Evolutionary conservation across 306 rosid species (phyloP), one percentile per base, ranked within the genome.

Genomic region (Prinsepia uniflora): DNA sequence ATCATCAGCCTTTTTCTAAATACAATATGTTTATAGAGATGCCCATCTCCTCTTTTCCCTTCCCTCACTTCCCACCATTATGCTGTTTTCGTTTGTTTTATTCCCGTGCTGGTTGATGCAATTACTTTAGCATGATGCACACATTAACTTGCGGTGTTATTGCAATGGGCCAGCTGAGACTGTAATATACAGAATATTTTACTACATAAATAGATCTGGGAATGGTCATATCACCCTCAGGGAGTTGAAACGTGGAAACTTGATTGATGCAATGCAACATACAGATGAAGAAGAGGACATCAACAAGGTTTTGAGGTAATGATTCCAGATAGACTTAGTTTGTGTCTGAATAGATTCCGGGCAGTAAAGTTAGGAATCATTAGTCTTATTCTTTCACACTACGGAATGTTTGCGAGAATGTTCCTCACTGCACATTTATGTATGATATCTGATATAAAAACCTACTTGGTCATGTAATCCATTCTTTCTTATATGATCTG

Each of bases 281-380:
- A 97, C 96, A 6, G 99, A 95, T 47, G 99, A 91, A 83, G 99
- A 95, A 81, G 99, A 95, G 80, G 99, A 95, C 82, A 95, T 95
- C 65, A 95, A 95, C 81, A 95, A 95, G 84, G 99, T 95, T 78
- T 86, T 95, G 86, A 89, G 99, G 99, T 95, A 84, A 73, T 78
- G 58, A 68, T 65, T 45, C 57, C 6, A 11, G 49, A 74, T 68
- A 49, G 60, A 44, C 52, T 36, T 68, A 39, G 59, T 72, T 75
- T 72, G 65, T 70, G 57, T 76, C 49, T 14, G 44, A n/a, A 17
- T 68, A 63, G 56, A 72, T 34, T 63, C 30, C 46, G 57, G 65
- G 43, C 43, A 34, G 11, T 65, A 24, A 55, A 60, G 43, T 68
- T 18, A 54, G 60, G 68, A 73, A 61, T 40, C 65, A 39, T 36